Evolutionary conservation across 2,329 filamentous ascomycete species (phyloP).

Genomic region (Fusarium veterinarium): DNA sequence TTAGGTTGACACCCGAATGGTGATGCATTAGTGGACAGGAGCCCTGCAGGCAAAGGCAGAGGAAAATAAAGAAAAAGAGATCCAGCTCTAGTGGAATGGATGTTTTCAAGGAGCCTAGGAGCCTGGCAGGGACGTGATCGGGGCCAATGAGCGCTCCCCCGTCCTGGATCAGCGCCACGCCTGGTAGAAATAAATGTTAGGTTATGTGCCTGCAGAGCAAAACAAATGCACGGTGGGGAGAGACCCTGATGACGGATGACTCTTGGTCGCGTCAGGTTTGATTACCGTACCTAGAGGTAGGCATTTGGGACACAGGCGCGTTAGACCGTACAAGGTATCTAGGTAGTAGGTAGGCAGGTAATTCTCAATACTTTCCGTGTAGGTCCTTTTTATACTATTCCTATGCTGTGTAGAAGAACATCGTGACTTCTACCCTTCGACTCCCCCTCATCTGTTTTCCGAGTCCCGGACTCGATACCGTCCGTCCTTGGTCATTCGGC

Average conservation of each 20-base stretch:
- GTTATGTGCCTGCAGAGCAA: constrained; percentile 3
- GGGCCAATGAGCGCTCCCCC: constrained; percentile 49
- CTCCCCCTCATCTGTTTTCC: neutral
- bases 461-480: neutral
- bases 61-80: constrained; percentile 36
- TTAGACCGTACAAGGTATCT: neutral
- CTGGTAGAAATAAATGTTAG: constrained; percentile 13
- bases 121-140: constrained; percentile 44
- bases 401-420: neutral
- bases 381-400: neutral
- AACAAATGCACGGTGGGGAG: constrained; percentile 11
- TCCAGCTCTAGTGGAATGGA: constrained; percentile 27
- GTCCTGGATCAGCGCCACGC: constrained; percentile 44
- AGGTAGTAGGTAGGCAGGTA: neutral
- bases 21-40: constrained; percentile 50
- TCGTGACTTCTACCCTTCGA: neutral
- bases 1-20: constrained; percentile 36
- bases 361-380: neutral
- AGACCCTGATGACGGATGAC: constrained; percentile 33
- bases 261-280: constrained; percentile 20
- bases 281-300: neutral
- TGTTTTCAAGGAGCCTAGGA: constrained; percentile 28
- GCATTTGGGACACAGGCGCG: neutral
- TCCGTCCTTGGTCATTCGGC: neutral
- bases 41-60: constrained; percentile 45